Base-by-base conservation (phyloP, 2,329 filamentous ascomycete genomes). In the Diplodia corticola region DNA sequence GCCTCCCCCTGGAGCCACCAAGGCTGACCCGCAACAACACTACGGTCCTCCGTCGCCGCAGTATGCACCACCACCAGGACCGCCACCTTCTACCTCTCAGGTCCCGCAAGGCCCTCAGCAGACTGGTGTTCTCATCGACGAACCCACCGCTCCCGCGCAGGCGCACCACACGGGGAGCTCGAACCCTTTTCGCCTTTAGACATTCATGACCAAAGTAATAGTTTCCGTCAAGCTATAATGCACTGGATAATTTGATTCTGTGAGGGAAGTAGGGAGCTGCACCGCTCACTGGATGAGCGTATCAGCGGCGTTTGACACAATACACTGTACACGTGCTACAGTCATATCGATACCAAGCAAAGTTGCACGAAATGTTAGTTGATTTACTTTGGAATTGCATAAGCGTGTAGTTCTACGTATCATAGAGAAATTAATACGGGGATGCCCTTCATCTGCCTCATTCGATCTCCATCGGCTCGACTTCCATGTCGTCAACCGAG, bases 1-100 rank as follows among this genome's bases (percentile, higher is more conserved):
- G 22, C 76, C 76, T 5, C 59, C 59, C 17, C 69, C 71, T 0
- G 75, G 74, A 2, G 72, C 74, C 9, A 70, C 71, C 3, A 78
- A 78, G 69, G 63, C 67, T 53, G 67, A 72, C 7, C 72, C 73
- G 9, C 70, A 70, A 49, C 75, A 76, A 67, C 60, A 69, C 10
- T 65, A 65, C 37, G 44, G 44, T 20, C 33, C 64, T 30, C 44
- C 64, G 15, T 15, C 54, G 10, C 24, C 64, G 5, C 33, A 22
- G n/a, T 57, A 53, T 10, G 48, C 46, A 17, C 65, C 65, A 17
- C 55, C 55, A 10, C 55, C 37, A 26, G 65, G 55, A 35, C 57
- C 55, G 48, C 64, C 51, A 28, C 53, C 63, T 30, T 55, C 49
- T n/a, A 22, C 33, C 44, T 64, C 26, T 17, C 24, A 46, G 33